Conservation (phyloP, 179 eudicot species). For the Heliamphora pulchella region DNA sequence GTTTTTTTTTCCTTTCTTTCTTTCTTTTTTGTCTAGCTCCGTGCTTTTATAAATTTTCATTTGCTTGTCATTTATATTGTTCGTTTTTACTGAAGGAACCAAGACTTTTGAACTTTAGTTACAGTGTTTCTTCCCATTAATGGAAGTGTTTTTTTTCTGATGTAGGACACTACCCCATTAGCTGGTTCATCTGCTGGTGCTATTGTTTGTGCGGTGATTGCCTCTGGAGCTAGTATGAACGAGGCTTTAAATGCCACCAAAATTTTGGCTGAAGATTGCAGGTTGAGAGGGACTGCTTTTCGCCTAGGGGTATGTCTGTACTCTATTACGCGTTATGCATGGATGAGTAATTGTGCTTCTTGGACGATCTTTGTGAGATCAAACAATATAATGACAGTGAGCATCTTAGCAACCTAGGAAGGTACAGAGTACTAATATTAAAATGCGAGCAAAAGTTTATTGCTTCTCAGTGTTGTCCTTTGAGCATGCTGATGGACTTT, state of each 20-base stretch:
- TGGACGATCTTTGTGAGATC: neutral
- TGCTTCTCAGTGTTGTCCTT: neutral
- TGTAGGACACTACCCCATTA: slow-evolving; percentile 89
- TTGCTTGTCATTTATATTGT: neutral
- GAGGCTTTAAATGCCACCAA: slow-evolving; percentile 84
- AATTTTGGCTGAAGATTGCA: slow-evolving; percentile 85
- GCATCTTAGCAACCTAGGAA: neutral
- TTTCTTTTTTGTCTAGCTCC: neutral
- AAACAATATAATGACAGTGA: neutral
- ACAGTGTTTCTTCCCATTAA: neutral
- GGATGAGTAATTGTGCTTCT: neutral
- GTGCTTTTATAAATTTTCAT: neutral
- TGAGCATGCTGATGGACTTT: neutral
- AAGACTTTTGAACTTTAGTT: neutral
- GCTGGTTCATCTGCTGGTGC: slow-evolving; percentile 99
- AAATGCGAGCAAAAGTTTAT: neutral
- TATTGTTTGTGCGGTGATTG: slow-evolving; percentile 91
- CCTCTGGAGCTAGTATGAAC: slow-evolving; percentile 83
- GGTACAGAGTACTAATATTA: neutral
- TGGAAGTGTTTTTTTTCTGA: slow-evolving; percentile 15
- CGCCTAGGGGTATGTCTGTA: slow-evolving; percentile 73
- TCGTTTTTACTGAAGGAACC: neutral
- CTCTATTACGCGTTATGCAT: neutral
- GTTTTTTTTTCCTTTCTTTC: neutral
- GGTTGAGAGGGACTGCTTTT: slow-evolving; percentile 90